Conservation (phyloP, 176 grass and related monocot species). For the Oryza officinalis region DNA sequence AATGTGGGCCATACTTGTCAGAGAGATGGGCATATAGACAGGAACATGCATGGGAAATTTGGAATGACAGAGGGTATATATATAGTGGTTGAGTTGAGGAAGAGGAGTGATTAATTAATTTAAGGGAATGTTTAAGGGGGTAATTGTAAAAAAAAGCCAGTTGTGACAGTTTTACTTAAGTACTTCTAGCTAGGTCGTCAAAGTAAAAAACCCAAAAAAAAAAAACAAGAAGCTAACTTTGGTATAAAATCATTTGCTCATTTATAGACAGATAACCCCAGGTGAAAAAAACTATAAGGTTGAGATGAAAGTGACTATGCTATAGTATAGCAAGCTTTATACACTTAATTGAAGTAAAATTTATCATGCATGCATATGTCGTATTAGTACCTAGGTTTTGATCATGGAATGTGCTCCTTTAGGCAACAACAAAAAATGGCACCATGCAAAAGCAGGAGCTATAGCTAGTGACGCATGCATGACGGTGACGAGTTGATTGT, state of each 20-base stretch:
- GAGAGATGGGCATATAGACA: background rate
- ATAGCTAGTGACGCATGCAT: constrained; percentile 2
- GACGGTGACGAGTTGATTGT: constrained; percentile 19
- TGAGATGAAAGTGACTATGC: background rate
- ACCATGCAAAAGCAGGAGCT: background rate
- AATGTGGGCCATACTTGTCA: background rate
- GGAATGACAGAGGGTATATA: background rate
- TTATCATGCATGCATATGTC: background rate
- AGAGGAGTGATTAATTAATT: too few relatives aligned
- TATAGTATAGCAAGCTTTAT: background rate
- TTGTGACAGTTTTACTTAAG: background rate
- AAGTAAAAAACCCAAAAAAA: background rate
- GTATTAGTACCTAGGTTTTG: constrained; percentile 35
- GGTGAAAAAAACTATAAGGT: background rate
- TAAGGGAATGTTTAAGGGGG: background rate
- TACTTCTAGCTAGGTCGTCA: constrained; percentile 2
- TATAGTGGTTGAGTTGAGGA: too few relatives aligned
- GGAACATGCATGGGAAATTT: background rate
- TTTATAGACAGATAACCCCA: background rate
- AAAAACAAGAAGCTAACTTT: background rate
- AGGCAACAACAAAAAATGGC: constrained; percentile 6
- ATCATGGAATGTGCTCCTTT: constrained; percentile 42
- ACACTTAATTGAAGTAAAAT: background rate
- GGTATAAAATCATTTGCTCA: constrained; percentile 10
- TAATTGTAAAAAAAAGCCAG: constrained; percentile 14